Conservation (phyloP, 192 early-diverging fungal species). For the Funneliformis mosseae region DNA sequence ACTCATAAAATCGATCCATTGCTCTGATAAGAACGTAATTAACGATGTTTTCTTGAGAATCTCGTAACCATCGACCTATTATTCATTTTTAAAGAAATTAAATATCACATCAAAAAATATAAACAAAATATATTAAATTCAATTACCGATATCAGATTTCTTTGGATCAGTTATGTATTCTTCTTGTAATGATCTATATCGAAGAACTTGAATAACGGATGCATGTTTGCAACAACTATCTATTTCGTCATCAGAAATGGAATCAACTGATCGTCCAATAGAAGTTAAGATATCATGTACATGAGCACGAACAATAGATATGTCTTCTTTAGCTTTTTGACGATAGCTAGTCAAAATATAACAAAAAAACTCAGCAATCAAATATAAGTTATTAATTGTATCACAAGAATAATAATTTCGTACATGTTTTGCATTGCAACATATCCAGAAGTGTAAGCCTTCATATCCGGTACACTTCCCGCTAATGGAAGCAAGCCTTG, state of each 20-base stretch:
- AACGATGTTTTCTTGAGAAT: conserved; percentile 56
- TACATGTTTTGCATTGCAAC: conserved; percentile 80
- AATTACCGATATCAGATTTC: conserved; percentile 53
- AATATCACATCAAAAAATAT: no score
- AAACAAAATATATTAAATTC: neutral
- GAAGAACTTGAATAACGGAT: conserved; percentile 65
- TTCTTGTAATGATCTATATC: conserved; percentile 59
- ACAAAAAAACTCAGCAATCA: neutral
- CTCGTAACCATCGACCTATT: conserved; percentile 52
- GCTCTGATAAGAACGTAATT: conserved; percentile 70
- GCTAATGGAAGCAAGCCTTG: conserved; percentile 77
- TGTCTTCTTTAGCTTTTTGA: conserved; percentile 75
- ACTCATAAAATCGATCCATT: conserved; percentile 62
- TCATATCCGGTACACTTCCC: conserved; percentile 95
- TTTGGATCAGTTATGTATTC: conserved; percentile 52
- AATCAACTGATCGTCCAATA: conserved; percentile 53
- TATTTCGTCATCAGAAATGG: conserved; percentile 65
- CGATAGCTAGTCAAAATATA: conserved; percentile 60
- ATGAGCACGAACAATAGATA: conserved; percentile 48
- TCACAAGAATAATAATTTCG: neutral
- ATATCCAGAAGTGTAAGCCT: conserved; percentile 89
- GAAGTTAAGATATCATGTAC: conserved; percentile 51
- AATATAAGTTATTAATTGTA: neutral
- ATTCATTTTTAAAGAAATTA: neutral
- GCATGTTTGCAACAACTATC: conserved; percentile 86